Evolutionary conservation across 495 filamentous ascomycete species (phyloP).

Genomic region (Tuber melanosporum): DNA sequence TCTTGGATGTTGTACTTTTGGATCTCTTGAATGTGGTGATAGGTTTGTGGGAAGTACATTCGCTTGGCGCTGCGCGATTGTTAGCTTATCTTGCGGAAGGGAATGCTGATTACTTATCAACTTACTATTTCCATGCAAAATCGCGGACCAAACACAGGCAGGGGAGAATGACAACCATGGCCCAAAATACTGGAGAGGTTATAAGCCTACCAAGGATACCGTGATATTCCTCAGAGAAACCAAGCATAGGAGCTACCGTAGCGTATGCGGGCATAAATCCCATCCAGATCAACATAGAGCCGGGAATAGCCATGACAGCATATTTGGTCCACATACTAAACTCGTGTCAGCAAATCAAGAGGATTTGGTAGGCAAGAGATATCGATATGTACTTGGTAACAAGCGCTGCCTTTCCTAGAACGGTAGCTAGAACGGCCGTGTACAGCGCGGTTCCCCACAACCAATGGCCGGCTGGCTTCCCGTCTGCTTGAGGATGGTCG

Average conservation of each 20-base stretch:
- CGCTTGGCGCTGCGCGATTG: slow-evolving; percentile 73
- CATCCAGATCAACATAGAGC: slow-evolving; percentile 86
- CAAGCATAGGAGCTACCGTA: slow-evolving; percentile 78
- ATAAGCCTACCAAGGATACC: slow-evolving; percentile 78
- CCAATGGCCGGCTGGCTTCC: slow-evolving; percentile 84
- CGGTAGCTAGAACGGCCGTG: slow-evolving; percentile 80
- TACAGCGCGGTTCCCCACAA: slow-evolving; percentile 93
- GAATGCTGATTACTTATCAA: slow-evolving; percentile 3
- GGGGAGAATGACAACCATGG: slow-evolving; percentile 74
- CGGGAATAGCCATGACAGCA: slow-evolving; percentile 89
- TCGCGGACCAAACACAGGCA: slow-evolving; percentile 80
- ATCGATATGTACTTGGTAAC: slow-evolving; percentile 59
- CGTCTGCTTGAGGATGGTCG: slow-evolving; percentile 69
- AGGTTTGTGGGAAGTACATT: slow-evolving; percentile 92
- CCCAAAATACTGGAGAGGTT: slow-evolving; percentile 77
- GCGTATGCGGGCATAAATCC: slow-evolving; percentile 83
- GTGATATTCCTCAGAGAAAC: slow-evolving; percentile 76
- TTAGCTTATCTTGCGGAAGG: slow-evolving; percentile 34
- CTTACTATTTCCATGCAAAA: slow-evolving; percentile 65
- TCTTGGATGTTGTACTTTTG: slow-evolving; percentile 99
- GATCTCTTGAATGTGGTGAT: slow-evolving; percentile 99
- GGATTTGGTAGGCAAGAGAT: background rate
- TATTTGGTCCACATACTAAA: slow-evolving; percentile 89
- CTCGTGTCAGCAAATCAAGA: slow-evolving; percentile 1
- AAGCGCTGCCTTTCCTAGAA: slow-evolving; percentile 89